A percentile compares a stretch with the other conserved stretches of the same genome.
These are phyloP conservation scores for Omphalea diandra DNA, from an alignment of 441 rosid species.

Conservation along the genomic window DNA sequence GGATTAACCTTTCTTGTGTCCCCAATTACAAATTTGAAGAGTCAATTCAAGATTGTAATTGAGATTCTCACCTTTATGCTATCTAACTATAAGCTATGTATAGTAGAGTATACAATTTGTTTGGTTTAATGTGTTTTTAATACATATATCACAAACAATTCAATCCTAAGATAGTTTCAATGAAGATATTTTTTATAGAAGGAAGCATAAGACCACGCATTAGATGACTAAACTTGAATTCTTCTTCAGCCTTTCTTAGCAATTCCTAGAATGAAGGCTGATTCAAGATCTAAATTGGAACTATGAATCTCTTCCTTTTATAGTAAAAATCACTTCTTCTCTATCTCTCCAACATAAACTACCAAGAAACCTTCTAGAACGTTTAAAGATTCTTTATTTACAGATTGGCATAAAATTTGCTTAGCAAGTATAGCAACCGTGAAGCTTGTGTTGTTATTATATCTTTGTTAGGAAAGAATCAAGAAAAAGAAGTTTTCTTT, in stretches of 20 bases:
- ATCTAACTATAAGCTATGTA: too few relatives aligned
- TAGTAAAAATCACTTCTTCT: too few relatives aligned
- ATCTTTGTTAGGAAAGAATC: too few relatives aligned
- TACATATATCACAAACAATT: neutral
- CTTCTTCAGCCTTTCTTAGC: constrained; percentile 35
- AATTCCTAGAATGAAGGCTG: constrained; percentile 38
- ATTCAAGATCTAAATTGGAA: constrained; percentile 32
- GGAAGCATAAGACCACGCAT: constrained; percentile 44
- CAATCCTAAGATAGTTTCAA: constrained; percentile 19
- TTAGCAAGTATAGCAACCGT: constrained; percentile 5
- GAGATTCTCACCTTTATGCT: too few relatives aligned
- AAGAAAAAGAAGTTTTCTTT: too few relatives aligned
- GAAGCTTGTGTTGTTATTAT: too few relatives aligned
- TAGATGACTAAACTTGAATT: constrained; percentile 40
- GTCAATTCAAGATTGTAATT: too few relatives aligned
- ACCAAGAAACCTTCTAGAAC: constrained; percentile 33
- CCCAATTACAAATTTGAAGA: too few relatives aligned
- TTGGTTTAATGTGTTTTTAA: too few relatives aligned
- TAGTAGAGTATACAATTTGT: too few relatives aligned
- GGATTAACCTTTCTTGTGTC: too few relatives aligned
- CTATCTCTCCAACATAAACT: constrained; percentile 34
- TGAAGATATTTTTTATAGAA: constrained; percentile 32
- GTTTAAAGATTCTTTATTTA: neutral
- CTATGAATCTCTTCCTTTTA: constrained; percentile 33
- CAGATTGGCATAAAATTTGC: neutral